A percentile compares a stretch with the other conserved stretches of the same genome.
phyloP scores from a whole-genome alignment of 768 basidiomycete genomes.

The Boletus vinaceobasis region DNA sequence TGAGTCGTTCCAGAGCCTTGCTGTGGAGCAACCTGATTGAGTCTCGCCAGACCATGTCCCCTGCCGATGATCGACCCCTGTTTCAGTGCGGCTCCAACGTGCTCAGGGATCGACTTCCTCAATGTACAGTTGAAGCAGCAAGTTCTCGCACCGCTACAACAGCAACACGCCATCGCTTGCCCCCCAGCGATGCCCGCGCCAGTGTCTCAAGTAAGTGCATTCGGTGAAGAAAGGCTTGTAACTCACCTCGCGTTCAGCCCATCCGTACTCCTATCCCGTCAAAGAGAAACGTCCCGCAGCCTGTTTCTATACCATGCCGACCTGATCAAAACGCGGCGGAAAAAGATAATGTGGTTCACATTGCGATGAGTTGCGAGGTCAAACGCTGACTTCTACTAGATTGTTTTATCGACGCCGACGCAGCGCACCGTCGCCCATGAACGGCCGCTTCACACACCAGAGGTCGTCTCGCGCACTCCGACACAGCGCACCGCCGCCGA shows the following conservation, averaged over 20 bases:
- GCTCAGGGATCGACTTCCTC: background rate
- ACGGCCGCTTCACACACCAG: background rate
- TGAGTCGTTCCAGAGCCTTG: background rate
- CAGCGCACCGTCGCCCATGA: background rate
- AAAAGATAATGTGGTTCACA: conserved; percentile 2
- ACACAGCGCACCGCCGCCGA: background rate
- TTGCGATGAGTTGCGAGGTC: background rate
- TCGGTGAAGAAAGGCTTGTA: background rate
- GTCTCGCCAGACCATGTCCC: conserved; percentile 6
- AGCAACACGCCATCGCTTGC: background rate
- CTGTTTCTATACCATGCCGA: background rate
- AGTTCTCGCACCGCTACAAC: background rate
- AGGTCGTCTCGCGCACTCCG: background rate
- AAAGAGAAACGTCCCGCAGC: background rate
- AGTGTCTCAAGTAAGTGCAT: conserved; percentile 1
- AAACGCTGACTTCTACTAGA: conserved; percentile 4
- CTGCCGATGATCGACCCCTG: conserved; percentile 1
- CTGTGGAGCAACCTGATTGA: background rate
- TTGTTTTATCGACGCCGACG: background rate
- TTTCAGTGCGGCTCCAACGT: background rate
- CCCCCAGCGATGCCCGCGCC: background rate
- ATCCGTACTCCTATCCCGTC: background rate
- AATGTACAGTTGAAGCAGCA: conserved; percentile 6
- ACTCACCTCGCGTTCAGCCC: conserved; percentile 8
- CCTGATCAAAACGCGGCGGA: background rate